phyloP scores from a whole-genome alignment of 768 basidiomycete species.

The Pulveroboletus sp. region DNA sequence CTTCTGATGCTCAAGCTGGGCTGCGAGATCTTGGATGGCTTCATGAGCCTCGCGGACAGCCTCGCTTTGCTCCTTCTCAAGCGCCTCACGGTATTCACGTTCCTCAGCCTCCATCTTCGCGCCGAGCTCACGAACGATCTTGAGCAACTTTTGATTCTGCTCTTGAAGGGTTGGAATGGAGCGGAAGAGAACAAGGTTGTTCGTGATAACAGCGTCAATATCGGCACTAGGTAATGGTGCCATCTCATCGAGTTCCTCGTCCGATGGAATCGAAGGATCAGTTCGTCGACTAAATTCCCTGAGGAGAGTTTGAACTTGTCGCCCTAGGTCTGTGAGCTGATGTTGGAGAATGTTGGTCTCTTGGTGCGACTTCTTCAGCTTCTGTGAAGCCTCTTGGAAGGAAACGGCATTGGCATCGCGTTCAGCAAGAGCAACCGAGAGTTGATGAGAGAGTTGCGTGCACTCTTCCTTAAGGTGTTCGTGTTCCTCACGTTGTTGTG shows the following conservation, averaged over 20 bases:
- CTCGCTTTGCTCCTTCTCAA: slow-evolving; percentile 71
- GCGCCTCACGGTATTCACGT: slow-evolving; percentile 61
- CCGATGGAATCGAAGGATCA: slow-evolving; percentile 75
- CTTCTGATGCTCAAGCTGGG: slow-evolving; percentile 76
- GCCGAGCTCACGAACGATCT: slow-evolving; percentile 78
- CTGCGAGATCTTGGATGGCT: slow-evolving; percentile 72
- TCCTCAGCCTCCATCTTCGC: slow-evolving; percentile 83
- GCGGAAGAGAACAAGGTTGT: slow-evolving; percentile 82
- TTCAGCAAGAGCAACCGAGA: slow-evolving; percentile 68
- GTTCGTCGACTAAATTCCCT: slow-evolving; percentile 78
- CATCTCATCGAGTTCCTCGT: slow-evolving; percentile 53
- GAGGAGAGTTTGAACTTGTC: slow-evolving; percentile 76
- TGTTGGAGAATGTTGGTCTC: slow-evolving; percentile 68
- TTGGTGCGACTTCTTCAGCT: slow-evolving; percentile 48
- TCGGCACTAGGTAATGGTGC: slow-evolving; percentile 45
- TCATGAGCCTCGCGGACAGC: slow-evolving; percentile 87
- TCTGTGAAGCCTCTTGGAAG: slow-evolving; percentile 59
- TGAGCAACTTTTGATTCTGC: slow-evolving; percentile 87
- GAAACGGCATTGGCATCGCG: slow-evolving; percentile 59
- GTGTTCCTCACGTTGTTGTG: slow-evolving; percentile 87
- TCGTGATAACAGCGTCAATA: slow-evolving; percentile 79
- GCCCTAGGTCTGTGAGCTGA: slow-evolving; percentile 77
- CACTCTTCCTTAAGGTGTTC: slow-evolving; percentile 79
- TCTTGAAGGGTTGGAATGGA: slow-evolving; percentile 77
- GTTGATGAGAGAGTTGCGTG: slow-evolving; percentile 72